These are phyloP conservation scores for Boletus rufocinnamomeus DNA, from an alignment of 768 basidiomycete genomes.

Conservation along the genomic window DNA sequence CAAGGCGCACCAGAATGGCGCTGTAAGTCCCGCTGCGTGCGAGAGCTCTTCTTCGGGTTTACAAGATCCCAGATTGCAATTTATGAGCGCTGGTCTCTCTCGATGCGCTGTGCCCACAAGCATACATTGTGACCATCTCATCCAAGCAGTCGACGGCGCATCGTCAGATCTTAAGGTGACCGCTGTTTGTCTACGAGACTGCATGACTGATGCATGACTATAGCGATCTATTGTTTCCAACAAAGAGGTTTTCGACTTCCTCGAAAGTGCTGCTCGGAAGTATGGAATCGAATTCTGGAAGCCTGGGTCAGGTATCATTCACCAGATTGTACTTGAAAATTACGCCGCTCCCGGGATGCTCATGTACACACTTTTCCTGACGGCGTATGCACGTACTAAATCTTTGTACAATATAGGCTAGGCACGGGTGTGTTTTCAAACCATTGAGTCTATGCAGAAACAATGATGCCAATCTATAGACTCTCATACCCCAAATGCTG, in stretches of 20 bases:
- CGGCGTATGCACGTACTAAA: slow-evolving; percentile 1
- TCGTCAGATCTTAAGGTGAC: slow-evolving; percentile 78
- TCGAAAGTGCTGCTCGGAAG: slow-evolving; percentile 87
- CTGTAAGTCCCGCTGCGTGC: slow-evolving; percentile 48
- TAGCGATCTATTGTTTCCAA: slow-evolving; percentile 86
- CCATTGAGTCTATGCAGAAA: background rate
- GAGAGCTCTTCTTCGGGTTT: slow-evolving; percentile 5
- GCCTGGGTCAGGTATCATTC: slow-evolving; percentile 89
- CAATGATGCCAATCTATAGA: slow-evolving; percentile 47
- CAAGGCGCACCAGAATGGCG: slow-evolving; percentile 65
- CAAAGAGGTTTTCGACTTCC: slow-evolving; percentile 96
- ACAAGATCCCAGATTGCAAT: slow-evolving; percentile 68
- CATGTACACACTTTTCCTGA: slow-evolving; percentile 54
- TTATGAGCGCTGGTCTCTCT: slow-evolving; percentile 93
- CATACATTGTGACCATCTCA: slow-evolving; percentile 98
- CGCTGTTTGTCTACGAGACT: background rate
- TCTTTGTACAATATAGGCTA: slow-evolving; percentile 50
- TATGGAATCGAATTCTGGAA: slow-evolving; percentile 98
- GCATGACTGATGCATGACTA: background rate
- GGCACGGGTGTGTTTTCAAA: slow-evolving; percentile 64
- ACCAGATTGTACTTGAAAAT: slow-evolving; percentile 97
- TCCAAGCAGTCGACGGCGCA: slow-evolving; percentile 91
- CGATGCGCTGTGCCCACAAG: slow-evolving; percentile 84
- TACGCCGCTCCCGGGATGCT: slow-evolving; percentile 95
- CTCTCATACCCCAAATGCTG: slow-evolving; percentile 98